Evolutionary conservation across 1,284 basidiomycete species (phyloP), one percentile per base, ranked within the genome.

Genomic region (Cutaneotrichosporon dermatis): DNA sequence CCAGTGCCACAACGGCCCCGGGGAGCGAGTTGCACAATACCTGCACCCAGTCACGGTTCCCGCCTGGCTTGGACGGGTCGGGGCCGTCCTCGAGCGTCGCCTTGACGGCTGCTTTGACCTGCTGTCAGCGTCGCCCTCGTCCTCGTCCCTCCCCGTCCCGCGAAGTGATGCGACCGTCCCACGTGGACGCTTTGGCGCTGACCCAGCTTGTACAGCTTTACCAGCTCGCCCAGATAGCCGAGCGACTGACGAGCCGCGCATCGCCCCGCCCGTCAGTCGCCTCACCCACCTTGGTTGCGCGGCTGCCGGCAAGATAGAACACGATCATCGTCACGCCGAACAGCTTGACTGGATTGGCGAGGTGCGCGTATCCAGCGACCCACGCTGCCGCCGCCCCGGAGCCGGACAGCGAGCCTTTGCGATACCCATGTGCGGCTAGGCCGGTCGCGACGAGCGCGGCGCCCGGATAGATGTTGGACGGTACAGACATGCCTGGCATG

Each of bases 231-330:
- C 25, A 25, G 25, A 25, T 25, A 25, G 25, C 25, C 25, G 25
- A 25, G 25, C 25, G 25, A 25, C 25, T 25, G 25, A 6, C n/a
- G 6, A 52, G 35, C 51, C n/a, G 25, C 15, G 10, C 44, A 8
- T 48, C 33, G 8, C 46, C 40, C 40, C 40, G 40, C 40, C 40
- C 40, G 42, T 53, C 5, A 13, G 15, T 6, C 11, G n/a, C 8
- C 25, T 25, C 45, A 25, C 88, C 85, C 60, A 87, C 86, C 83
- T 92, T 93, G 5, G 93, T 96, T 0, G 91, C 92, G 53, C 85
- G 82, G 54, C 88, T 90, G 0, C 88, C 92, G 1, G 86, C 69
- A 15, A 93, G 80, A 75, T 95, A 94, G 77, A 96, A 92, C 0
- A 84, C 83, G 58, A 94, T 84, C 67, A 95, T 81, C 0, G 86